Evolutionary conservation across 768 basidiomycete genomes (phyloP), one percentile per base, ranked within the genome.

Genomic region (Tricholoma terreum): DNA sequence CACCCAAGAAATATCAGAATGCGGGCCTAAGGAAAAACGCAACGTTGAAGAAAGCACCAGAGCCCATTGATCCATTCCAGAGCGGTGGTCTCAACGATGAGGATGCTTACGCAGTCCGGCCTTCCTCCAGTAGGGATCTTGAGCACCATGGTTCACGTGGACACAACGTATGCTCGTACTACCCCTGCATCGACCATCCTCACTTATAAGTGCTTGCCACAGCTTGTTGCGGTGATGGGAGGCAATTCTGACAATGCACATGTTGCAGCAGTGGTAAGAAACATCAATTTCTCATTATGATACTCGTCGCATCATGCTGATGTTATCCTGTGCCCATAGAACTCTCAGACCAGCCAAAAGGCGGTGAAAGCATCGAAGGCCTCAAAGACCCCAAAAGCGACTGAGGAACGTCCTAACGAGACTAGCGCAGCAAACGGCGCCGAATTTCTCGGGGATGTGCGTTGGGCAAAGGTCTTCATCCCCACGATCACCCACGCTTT

Each of bases 61-160:
- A 64, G 35, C 14, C 6, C 15, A 38, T 36, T 27, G 50, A 59
- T 33, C 58, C 17, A 2, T 34, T 59, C n/a, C 30, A 51, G 15
- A 56, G 22, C 50, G 65, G 65, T 34, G 63, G 65, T 2, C 50
- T 66, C 11, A 43, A 58, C 21, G 60, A 64, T 45, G 61, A 66
- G 2, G 63, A 63, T 56, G 54, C 52, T 17, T 22, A 53, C 11
- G 30, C 57, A 52, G 51, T 42, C 27, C 52, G 58, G 4, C 65
- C 65, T n/a, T 17, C 43, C 24, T 27, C 24, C 24, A 2, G 24
- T 27, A 27, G 6, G 6, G 24, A 27, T 6, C 24, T 27, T 27
- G 24, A 27, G 24, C 24, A 6, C 24, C 24, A 27, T 27, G 6
- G 6, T 27, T 27, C 24, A 27, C 6, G 24, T 6, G 24, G 24